A percentile compares a stretch with the other conserved stretches of the same genome.
Evolutionary conservation across 352 stramenopile species (phyloP).

Genomic region (Thraustochytrium sp.): DNA sequence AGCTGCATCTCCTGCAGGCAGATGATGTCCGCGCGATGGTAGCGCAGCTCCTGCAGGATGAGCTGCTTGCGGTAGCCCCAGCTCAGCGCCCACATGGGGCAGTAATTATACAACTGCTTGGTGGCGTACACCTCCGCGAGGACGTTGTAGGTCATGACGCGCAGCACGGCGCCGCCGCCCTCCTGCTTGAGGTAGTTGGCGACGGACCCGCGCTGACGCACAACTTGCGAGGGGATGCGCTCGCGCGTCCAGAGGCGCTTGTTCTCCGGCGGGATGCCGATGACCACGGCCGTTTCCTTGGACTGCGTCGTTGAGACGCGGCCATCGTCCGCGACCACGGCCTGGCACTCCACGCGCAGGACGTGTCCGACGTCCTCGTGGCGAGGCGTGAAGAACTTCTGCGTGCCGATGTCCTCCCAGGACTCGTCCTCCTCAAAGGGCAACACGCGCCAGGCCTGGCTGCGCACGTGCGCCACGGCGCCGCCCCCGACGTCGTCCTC

Average conservation of each 20-base stretch:
- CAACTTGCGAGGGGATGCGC: background rate
- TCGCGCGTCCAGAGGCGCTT: background rate
- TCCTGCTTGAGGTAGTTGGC: slow-evolving; percentile 21
- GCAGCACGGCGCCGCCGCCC: slow-evolving; percentile 32
- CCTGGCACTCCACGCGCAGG: slow-evolving; percentile 4
- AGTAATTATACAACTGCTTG: slow-evolving; percentile 90
- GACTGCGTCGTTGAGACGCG: background rate
- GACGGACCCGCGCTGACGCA: background rate
- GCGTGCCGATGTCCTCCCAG: background rate
- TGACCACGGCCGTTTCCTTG: background rate
- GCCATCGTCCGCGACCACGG: background rate
- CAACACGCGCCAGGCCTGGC: background rate
- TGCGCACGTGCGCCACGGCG: background rate
- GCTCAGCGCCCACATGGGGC: slow-evolving; percentile 89
- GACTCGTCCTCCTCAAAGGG: slow-evolving; percentile 29
- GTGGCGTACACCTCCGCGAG: slow-evolving; percentile 83
- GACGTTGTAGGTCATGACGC: slow-evolving; percentile 76
- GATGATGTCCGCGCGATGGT: slow-evolving; percentile 88
- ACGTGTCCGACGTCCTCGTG: slow-evolving; percentile 30
- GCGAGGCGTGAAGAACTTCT: slow-evolving; percentile 25
- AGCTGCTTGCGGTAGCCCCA: slow-evolving; percentile 91
- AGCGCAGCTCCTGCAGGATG: slow-evolving; percentile 76
- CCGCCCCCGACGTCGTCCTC: background rate
- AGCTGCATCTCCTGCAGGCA: slow-evolving; percentile 97
- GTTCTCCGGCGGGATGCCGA: background rate